phyloP scores from a whole-genome alignment of 2,329 filamentous ascomycete species.

The Calonectria ilicicola region DNA sequence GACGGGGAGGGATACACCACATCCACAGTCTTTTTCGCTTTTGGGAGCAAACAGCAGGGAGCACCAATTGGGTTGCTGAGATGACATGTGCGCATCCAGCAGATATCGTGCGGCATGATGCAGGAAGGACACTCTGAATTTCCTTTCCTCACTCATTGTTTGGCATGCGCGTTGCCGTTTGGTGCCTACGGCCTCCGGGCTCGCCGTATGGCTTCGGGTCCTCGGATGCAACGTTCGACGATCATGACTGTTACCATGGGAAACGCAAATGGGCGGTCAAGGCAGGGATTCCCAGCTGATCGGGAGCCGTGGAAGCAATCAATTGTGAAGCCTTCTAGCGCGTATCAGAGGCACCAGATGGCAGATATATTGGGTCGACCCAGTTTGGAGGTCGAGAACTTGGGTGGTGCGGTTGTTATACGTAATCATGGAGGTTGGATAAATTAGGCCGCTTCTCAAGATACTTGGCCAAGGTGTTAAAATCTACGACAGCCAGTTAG shows the following conservation, averaged over 20 bases:
- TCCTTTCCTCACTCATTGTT: not conserved
- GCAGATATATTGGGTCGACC: slow-evolving; percentile 3
- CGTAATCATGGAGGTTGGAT: not conserved
- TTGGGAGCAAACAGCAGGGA: not conserved
- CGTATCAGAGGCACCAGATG: not conserved
- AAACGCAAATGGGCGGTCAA: not conserved
- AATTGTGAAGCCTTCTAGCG: slow-evolving; percentile 9
- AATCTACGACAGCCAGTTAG: not conserved
- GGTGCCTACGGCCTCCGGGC: not conserved
- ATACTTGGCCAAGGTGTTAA: not conserved
- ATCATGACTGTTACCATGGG: not conserved
- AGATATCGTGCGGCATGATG: not conserved
- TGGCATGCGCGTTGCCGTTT: not conserved
- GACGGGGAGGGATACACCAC: not conserved
- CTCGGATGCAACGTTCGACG: slow-evolving; percentile 10
- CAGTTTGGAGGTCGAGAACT: not conserved
- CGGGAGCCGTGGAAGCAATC: not conserved
- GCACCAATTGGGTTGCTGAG: not conserved
- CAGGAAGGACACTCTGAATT: not conserved
- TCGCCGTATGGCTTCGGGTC: not conserved
- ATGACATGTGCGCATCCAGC: not conserved
- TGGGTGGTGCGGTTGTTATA: not conserved
- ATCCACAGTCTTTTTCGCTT: not conserved
- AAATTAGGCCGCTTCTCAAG: not conserved
- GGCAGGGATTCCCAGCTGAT: not conserved